Evolutionary conservation across 2,329 filamentous ascomycete genomes (phyloP), one percentile per base, ranked within the genome.

Genomic region (Neopestalotiopsis clavispora): DNA sequence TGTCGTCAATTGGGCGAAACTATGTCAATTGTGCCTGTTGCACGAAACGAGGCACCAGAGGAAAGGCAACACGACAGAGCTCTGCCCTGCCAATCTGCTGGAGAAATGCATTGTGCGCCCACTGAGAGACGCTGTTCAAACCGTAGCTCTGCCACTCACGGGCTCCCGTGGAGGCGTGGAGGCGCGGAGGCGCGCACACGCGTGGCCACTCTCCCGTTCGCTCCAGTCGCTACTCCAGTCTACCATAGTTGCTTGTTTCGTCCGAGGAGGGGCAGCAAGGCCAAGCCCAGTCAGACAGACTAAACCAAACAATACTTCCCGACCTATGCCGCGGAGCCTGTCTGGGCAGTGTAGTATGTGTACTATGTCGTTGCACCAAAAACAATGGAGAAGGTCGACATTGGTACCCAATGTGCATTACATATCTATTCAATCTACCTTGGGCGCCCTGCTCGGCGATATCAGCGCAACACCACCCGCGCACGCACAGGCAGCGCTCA

Each of bases 401-500:
- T 58, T 66, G 63, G 45, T 67, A 67, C 65, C 32, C 65, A 67
- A 67, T 67, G 28, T 60, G 56, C 38, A 60, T 28, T 57, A 30
- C 14, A 17, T 34, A 30, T 30, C 45, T 52, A 52, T 23, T 52
- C 45, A 52, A 52, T 52, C 45, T 52, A 52, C 17, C 45, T 52
- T 52, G 45, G 45, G 45, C 34, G 52, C 52, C 52, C 66, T 30
- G 58, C 34, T 56, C 61, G 38, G 65, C 34, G 64, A 57, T 38
- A 34, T 23, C 28, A 58, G 45, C 40, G 23, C 65, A 42, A 32
- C 20, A 61, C 9, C 45, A 52, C 45, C 20, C 13, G 52, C 58
- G 30, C 56, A 63, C 58, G 30, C 56, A 42, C 59, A 67, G 59
- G 67, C 65, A 66, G 67, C 68, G 65, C 67, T 67, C 75, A 77